Evolutionary conservation across 1,139 yeast species (phyloP), one percentile per base, ranked within the genome.

Genomic region (Yamadazyma spencermartinsiae): DNA sequence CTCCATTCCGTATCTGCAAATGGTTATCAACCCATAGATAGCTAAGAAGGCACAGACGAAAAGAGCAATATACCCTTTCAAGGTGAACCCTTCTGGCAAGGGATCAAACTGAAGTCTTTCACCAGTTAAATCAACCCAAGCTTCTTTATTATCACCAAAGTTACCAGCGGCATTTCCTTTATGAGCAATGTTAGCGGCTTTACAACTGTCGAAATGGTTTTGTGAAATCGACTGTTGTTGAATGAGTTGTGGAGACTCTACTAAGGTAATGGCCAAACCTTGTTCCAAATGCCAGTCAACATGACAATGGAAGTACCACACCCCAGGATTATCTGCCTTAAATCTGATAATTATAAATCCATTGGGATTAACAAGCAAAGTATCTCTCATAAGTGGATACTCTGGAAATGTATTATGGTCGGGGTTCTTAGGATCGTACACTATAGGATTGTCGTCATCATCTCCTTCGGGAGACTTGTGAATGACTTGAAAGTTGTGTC

Each of bases 111-210:
- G 97, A 30, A 72, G 65, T 53, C 82, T 82, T 65, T 87, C 82
- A 37, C 95, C 95, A 1, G 68, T 54, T 49, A 92, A 73, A 60
- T 90, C 80, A 33, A 77, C 53, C 68, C 74, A 82, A 58, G 86
- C 72, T 2, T 56, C 64, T 31, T 72, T 55, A 13, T 58, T 34
- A 7, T 45, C 45, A 6, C 61, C 61, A 37, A 30, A 48, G 65
- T 85, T 83, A 34, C 80, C 95, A 30, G 97, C 98, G 38, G 98
- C 98, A 59, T 90, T 90, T 53, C 96, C 96, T 30, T 56, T 59
- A 42, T 54, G 56, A 7, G 79, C 60, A 38, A 81, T 65, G 35
- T 74, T 73, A 30, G 68, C 72, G 23, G 68, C 70, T 27, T 60
- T 56, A 68, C 97, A 90, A 10, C 77, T 76, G 14, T 71, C 74